Base-by-base conservation (phyloP, 2,329 filamentous ascomycete genomes). In the Alternaria sp. region DNA sequence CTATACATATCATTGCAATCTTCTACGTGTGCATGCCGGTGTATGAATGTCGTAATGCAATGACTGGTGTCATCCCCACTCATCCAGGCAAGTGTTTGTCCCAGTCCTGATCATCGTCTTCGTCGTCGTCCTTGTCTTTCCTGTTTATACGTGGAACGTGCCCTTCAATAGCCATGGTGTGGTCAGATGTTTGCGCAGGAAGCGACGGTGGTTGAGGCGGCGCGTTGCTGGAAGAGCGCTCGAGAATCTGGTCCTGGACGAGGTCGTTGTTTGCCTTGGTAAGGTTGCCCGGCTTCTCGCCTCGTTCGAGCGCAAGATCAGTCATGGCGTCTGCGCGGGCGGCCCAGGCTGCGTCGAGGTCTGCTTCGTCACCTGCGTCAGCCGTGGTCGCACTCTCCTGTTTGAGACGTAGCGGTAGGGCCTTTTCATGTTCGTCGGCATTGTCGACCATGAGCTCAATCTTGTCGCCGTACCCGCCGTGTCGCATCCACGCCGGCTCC, bases 401-500 rank as follows among this genome's bases (percentile, higher is more conserved):
- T 68, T 77, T 79, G 7, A 68, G 67, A 13, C 76, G 74, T 40
- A 77, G 56, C 4, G 77, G 77, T 47, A 78, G 68, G 1, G 71
- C 65, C 19, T 58, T 68, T 36, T 66, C 67, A 49, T 74, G 73
- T 19, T 76, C 74, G 8, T 70, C 69, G 13, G 64, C 58, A 26
- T 79, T 78, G 4, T 81, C 78, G 15, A 79, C 77, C 69, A 81
- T 77, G 17, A 83, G 72, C 56, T 80, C 76, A 10, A 83, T 78
- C 28, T 76, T 74, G 30, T 77, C 75, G 12, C 73, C 74, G 45
- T 75, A 70, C 7, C 78, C 79, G 26, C 87, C 88, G 6, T 86
- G 87, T 56, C 94, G 86, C 79, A 96, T 89, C 93, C 94, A 97
- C 0, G 92, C 92, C 0, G 93, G 93, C 66, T 91, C 90, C 75